These are phyloP conservation scores for Sporisorium scitamineum DNA, from an alignment of 1,284 basidiomycete genomes.

Conservation along the genomic window DNA sequence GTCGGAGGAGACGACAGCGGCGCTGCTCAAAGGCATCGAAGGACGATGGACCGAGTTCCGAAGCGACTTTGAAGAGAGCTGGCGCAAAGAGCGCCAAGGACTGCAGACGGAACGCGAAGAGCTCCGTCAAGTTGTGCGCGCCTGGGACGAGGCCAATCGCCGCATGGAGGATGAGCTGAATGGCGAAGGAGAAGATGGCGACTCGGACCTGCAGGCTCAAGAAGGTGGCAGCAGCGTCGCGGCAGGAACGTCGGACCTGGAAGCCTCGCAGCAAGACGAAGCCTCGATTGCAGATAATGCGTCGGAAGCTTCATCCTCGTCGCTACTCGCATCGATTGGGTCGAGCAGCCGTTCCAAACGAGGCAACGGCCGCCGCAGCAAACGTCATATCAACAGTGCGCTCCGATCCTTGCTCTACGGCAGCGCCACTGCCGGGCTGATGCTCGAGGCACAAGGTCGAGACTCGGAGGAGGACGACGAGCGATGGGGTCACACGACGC, in stretches of 20 bases:
- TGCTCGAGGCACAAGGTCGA: conserved; percentile 19
- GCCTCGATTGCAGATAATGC: conserved; percentile 2
- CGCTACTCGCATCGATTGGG: background rate
- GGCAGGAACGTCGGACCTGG: conserved; percentile 3
- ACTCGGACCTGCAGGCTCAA: conserved; percentile 9
- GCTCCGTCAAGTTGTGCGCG: conserved; percentile 79
- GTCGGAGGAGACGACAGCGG: conserved; percentile 34
- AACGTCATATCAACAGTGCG: conserved; percentile 55
- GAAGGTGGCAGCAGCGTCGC: conserved; percentile 7
- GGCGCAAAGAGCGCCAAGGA: conserved; percentile 77
- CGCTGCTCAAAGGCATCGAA: conserved; percentile 73
- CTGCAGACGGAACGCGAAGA: conserved; percentile 85
- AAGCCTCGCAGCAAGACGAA: conserved; percentile 9
- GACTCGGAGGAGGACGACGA: conserved; percentile 40
- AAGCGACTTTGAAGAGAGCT: conserved; percentile 67
- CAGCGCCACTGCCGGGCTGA: conserved; percentile 31
- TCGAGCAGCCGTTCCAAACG: conserved; percentile 22
- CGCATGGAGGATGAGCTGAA: conserved; percentile 70
- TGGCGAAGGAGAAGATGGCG: conserved; percentile 13
- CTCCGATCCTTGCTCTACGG: conserved; percentile 54
- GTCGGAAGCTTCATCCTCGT: conserved; percentile 8
- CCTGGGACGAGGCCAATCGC: conserved; percentile 79
- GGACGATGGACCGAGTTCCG: conserved; percentile 78
- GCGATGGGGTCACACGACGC: conserved; percentile 22
- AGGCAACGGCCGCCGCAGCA: conserved; percentile 25